These are phyloP conservation scores for Pulveroboletus sp. DNA, from an alignment of 768 basidiomycete species.

Conservation along the genomic window DNA sequence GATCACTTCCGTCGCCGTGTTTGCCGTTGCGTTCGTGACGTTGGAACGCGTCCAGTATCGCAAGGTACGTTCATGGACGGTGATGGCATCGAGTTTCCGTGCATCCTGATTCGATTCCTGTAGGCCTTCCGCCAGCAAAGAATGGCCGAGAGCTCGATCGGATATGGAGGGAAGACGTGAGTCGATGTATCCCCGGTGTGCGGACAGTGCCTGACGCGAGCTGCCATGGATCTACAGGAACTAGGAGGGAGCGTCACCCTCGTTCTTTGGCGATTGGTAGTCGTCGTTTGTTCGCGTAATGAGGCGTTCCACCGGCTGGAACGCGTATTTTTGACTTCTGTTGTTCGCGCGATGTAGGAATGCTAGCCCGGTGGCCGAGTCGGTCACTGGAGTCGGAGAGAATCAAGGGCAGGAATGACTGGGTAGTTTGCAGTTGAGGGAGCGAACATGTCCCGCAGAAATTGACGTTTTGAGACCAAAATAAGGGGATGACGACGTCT, in stretches of 20 bases:
- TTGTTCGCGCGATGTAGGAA: too few species aligned
- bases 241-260: neutral
- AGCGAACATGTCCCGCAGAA: too few species aligned
- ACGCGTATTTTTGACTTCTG: too few species aligned
- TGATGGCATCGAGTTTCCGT: neutral
- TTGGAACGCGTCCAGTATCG: conserved; percentile 86
- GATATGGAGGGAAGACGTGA: conserved; percentile 59
- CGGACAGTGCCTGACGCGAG: neutral
- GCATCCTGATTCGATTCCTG: neutral
- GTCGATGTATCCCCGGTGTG: conserved; percentile 11
- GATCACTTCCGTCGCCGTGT: conserved; percentile 77
- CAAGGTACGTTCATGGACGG: conserved; percentile 46
- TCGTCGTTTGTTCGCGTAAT: neutral
- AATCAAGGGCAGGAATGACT: too few species aligned
- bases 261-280: conserved; percentile 5
- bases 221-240: neutral
- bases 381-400: too few species aligned
- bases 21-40: conserved; percentile 79
- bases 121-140: conserved; percentile 74
- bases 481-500: too few species aligned
- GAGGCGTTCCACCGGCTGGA: conserved; percentile 2
- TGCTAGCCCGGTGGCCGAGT: too few species aligned
- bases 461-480: too few species aligned
- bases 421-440: too few species aligned
- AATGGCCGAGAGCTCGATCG: conserved; percentile 62